Base-by-base conservation (phyloP, 306 rosid genomes). In the Begonia loranthoides region DNA sequence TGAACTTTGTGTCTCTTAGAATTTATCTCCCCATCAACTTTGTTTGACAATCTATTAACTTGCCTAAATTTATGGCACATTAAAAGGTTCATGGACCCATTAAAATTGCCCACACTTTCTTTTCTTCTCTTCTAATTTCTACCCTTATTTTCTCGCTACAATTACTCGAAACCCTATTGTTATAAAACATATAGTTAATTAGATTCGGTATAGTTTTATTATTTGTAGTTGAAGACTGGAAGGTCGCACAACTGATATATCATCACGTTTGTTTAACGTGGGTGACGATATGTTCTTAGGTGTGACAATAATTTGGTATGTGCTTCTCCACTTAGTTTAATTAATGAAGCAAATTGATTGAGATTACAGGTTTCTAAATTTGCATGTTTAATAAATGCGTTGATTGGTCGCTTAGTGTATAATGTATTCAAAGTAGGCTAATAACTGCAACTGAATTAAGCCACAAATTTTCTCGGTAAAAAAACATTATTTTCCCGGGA, bases 1-100 rank as follows among this genome's bases (percentile, higher is more conserved):
- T 43, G 15, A 43, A 10, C 47, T 43, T 43, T 43, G 47, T 43
- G 47, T 43, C 15, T 3, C 47, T 43, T 43, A n/a, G 14, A 39
- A 39, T 39, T 43, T 11, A 7, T 43, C 47, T n/a, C 47, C 47
- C 10, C 15, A 4, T 43, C 47, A 43, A 11, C 47, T 43, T 43
- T 43, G 6, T n/a, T 43, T 43, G 13, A 11, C 13, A 43, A 10
- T 43, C 47, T 43, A 43, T 3, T 11, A 43, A 43, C 47, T 43
- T 43, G 47, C 47, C 47, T 11, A 43, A 10, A 7, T 43, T 10
- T 43, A n/a, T 43, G 47, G 47, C 47, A 43, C 15, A 43, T n/a
- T n/a, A 43, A 43, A 43, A 43, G 47, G 47, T 28, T 28, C 47
- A 43, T 43, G 47, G 47, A 43, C 47, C 47, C 13, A 43, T n/a